Base-by-base conservation (phyloP, 768 basidiomycete species). In the Strobilomyces confusus region DNA sequence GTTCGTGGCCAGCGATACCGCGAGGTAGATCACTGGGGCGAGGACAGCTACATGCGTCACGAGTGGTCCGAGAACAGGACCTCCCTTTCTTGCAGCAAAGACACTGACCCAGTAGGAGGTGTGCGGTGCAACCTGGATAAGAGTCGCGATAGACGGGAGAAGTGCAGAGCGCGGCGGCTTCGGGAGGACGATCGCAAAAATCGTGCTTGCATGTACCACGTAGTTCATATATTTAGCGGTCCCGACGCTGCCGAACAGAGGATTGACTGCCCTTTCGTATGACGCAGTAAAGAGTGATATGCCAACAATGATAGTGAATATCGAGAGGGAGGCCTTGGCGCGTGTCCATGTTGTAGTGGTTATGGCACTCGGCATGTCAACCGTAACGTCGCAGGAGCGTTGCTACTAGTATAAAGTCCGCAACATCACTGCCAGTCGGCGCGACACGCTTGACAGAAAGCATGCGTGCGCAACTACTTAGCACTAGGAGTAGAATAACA, bases 61-160 rank as follows among this genome's bases (percentile, higher is more conserved):
- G 15, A 80, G 73, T 12, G 88, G 78, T 0, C 88, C 88, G 60
- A 75, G 68, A 14, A 82, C 53, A 14, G 83, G 77, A 57, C 80
- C 74, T 23, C 71, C 72, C 59, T 69, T 66, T 58, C 84, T 77
- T 29, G 81, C 78, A 11, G 84, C 82, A 70, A 75, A 78, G 22
- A 80, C 77, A 30, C 82, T 79, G 20, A 80, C 69, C 80, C 82
- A 88, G 60, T 89, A 87, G 6, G 81, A 80, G n/a, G 81, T 75
- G 59, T 80, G 78, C 1, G 89, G 84, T 26, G 82, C 74, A 44
- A 72, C 51, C 45, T 77, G 71, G 33, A 82, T 64, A 26, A 75
- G 63, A 9, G 73, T 49, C 19, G 74, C 77, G 37, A 78, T 71
- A 54, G 67, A 63, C n/a, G 52, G 43, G 20, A 71, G 34, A 40